Base-by-base conservation (phyloP, 768 basidiomycete genomes). In the Russula abietina region DNA sequence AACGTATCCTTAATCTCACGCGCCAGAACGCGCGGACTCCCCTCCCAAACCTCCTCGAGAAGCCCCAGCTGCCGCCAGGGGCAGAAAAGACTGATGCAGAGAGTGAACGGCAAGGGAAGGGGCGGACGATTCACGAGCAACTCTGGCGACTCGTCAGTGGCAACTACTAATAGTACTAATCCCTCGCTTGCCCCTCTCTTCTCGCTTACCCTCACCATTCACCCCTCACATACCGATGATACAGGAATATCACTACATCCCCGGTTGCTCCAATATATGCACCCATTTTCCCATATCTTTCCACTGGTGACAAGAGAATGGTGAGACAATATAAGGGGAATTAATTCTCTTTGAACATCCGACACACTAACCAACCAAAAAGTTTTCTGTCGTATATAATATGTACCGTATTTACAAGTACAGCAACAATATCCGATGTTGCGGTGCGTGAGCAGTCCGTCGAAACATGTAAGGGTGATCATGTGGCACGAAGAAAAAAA, bases 1-100 rank as follows among this genome's bases (percentile, higher is more conserved):
- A 65, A n/a, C 61, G 61, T 22, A 64, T 65, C 28, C 61, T 65
- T 19, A 36, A 49, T 30, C 56, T 64, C 50, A 62, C 65, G 10
- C 65, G 65, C 26, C 61, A 65, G 30, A 64, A 65, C 41, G 61
- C 65, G 2, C 61, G 62, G 19, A 65, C 65, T 6, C 62, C 65
- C 53, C 62, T 65, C 19, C 65, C 65, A 19, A 17, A 58, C 9
- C 36, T n/a, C 38, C 19, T 26, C 28, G 57, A 53, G 41, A 17
- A 17, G 48, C 16, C 30, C 30, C 41, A 57, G 24, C 28, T 39
- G 3, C 55, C 2, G 17, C 57, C 32, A 9, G 55, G 39, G 16
- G 51, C n/a, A 2, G 48, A 56, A 26, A 36, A 48, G 33, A 11
- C 16, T 0, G 45, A 56, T 5, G 62, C 11, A 51, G 65, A 49